Evolutionary conservation across 2,329 filamentous ascomycete genomes (phyloP).

Genomic region (Colletotrichum ledebouriae): DNA sequence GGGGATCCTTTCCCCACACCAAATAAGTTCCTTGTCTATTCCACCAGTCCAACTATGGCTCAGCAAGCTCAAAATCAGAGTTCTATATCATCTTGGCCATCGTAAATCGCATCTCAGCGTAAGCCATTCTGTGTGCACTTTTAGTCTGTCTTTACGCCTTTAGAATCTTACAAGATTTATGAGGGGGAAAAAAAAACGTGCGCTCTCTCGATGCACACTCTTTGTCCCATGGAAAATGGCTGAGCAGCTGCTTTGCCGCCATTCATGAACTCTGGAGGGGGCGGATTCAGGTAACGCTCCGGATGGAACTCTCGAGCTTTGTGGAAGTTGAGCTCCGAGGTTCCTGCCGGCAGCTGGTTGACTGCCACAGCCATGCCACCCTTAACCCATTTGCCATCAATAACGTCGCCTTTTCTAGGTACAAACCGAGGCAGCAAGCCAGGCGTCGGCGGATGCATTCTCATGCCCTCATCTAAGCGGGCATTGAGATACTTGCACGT

Average conservation of each 20-base stretch:
- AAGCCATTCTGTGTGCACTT: conserved; percentile 52
- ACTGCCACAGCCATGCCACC: conserved; percentile 13
- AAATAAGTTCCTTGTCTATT: too few relatives aligned
- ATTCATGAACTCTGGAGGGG: neutral
- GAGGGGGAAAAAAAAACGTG: conserved; percentile 48
- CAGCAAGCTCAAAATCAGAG: conserved; percentile 58
- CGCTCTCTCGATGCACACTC: conserved; percentile 65
- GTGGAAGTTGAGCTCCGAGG: conserved; percentile 14
- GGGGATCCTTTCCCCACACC: too few relatives aligned
- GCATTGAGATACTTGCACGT: too few relatives aligned
- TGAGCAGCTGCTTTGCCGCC: conserved; percentile 49
- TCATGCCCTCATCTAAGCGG: conserved; percentile 18
- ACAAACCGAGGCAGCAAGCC: conserved; percentile 15
- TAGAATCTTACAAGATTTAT: too few relatives aligned
- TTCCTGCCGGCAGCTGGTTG: conserved; percentile 10
- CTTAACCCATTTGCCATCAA: conserved; percentile 11
- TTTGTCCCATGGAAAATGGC: conserved; percentile 61
- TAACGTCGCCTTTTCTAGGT: neutral
- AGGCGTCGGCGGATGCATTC: conserved; percentile 11
- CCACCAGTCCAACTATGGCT: conserved; percentile 48
- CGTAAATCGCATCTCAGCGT: conserved; percentile 62
- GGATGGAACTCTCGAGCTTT: conserved; percentile 7
- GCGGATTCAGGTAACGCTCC: conserved; percentile 21
- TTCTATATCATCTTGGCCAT: conserved; percentile 59
- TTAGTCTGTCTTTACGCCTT: too few relatives aligned